phyloP scores from a whole-genome alignment of 208 protist genomes.

The Crithidia acanthocephali region DNA sequence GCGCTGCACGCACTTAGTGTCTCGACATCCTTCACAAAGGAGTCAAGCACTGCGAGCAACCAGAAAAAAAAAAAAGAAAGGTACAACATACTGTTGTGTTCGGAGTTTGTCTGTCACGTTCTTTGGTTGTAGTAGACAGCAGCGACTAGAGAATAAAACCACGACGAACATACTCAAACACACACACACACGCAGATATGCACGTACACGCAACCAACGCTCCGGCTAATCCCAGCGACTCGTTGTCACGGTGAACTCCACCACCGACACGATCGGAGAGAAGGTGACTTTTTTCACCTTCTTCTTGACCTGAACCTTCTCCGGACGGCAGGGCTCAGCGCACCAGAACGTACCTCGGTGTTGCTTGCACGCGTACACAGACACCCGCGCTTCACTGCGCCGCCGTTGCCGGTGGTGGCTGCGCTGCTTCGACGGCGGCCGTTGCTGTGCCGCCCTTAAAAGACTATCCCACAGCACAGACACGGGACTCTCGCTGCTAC shows the following conservation, averaged over 20 bases:
- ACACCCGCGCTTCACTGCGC: slow-evolving; percentile 1
- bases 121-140: not conserved
- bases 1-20: too few species aligned
- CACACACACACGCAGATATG: too few species aligned
- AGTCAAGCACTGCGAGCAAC: not conserved
- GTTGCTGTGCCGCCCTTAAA: slow-evolving; percentile 9
- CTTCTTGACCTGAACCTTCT: slow-evolving; percentile 18
- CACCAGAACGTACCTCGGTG: slow-evolving; percentile 28
- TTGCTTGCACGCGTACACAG: slow-evolving; percentile 27
- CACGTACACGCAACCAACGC: too few species aligned
- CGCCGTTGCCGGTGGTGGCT: not conserved
- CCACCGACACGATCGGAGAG: slow-evolving; percentile 28
- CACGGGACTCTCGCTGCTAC: slow-evolving; percentile 16
- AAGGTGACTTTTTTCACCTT: slow-evolving; percentile 31
- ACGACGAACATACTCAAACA: not conserved
- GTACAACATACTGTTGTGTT: not conserved
- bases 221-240: slow-evolving; percentile 7
- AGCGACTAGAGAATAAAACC: not conserved
- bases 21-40: too few species aligned
- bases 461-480: slow-evolving; percentile 29
- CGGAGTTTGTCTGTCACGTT: not conserved
- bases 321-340: slow-evolving; percentile 29
- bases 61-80: slow-evolving; percentile 12
- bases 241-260: slow-evolving; percentile 24
- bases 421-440: not conserved